Percentiles rank a stretch among this genome's conserved stretches.
phyloP scores from a whole-genome alignment of 2,329 filamentous ascomycete genomes.

The Fusarium clavum region DNA sequence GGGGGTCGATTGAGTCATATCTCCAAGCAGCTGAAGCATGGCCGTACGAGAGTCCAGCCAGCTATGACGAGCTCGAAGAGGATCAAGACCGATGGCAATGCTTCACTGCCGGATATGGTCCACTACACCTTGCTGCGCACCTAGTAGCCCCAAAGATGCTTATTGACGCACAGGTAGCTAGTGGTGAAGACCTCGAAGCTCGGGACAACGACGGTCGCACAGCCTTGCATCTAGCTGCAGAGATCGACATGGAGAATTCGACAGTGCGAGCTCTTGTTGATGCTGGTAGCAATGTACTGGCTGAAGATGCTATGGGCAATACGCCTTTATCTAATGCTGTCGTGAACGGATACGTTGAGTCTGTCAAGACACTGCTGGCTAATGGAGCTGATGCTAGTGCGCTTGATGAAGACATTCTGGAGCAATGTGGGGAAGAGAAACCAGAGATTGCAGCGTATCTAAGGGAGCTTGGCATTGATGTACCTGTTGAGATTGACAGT shows the following conservation, averaged over 20 bases:
- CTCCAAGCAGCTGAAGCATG: constrained; percentile 13
- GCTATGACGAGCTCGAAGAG: constrained; percentile 5
- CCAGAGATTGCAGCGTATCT: neutral
- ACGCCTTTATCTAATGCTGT: constrained; percentile 8
- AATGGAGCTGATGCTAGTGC: constrained; percentile 7
- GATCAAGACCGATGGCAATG: constrained; percentile 8
- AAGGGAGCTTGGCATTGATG: neutral
- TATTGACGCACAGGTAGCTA: neutral
- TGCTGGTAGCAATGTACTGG: neutral
- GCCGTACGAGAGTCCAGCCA: neutral
- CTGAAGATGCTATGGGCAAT: neutral
- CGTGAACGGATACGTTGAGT: neutral
- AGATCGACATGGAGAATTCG: neutral
- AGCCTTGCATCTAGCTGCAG: constrained; percentile 12
- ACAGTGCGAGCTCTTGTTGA: neutral
- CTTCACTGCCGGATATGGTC: neutral
- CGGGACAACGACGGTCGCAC: neutral
- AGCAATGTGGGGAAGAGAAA: constrained; percentile 6
- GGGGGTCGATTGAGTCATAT: constrained; percentile 5
- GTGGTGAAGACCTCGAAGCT: neutral
- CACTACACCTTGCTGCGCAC: constrained; percentile 17
- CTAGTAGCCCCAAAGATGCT: neutral
- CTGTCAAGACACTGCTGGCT: constrained; percentile 2
- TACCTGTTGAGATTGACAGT: neutral
- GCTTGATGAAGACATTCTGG: constrained; percentile 4